phyloP scores from a whole-genome alignment of 768 basidiomycete genomes.

The Boletales sp. region DNA sequence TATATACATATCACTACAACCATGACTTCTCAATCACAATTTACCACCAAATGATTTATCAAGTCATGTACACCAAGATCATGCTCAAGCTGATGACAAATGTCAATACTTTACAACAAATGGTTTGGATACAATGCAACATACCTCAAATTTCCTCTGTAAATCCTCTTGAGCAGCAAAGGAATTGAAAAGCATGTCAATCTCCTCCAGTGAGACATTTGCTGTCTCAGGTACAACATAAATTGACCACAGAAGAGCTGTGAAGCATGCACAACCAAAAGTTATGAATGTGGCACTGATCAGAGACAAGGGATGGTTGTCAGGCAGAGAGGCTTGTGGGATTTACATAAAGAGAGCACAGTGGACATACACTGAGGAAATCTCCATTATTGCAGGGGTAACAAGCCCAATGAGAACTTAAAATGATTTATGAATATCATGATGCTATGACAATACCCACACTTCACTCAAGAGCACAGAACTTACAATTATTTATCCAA shows the following conservation, averaged over 20 bases:
- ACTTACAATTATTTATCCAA: conserved; percentile 78
- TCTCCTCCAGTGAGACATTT: conserved; percentile 70
- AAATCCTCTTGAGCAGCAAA: conserved; percentile 55
- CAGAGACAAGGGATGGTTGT: neutral
- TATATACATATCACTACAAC: too few relatives aligned
- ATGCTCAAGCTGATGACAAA: conserved; percentile 47
- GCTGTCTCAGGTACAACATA: conserved; percentile 74
- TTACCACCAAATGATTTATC: conserved; percentile 35
- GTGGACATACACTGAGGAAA: conserved; percentile 50
- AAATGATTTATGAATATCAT: conserved; percentile 4
- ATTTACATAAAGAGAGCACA: neutral
- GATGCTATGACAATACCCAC: neutral
- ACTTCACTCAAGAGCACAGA: neutral
- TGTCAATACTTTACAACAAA: neutral
- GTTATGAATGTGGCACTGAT: conserved; percentile 63
- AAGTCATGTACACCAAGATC: conserved; percentile 50
- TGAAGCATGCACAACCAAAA: conserved; percentile 61
- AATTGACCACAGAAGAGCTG: conserved; percentile 70
- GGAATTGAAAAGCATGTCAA: conserved; percentile 64
- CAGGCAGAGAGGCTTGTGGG: neutral
- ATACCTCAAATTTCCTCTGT: conserved; percentile 49
- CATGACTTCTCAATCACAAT: conserved; percentile 6
- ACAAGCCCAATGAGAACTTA: conserved; percentile 73
- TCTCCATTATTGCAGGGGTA: conserved; percentile 62
- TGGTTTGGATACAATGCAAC: neutral